A percentile compares a stretch with the other conserved stretches of the same genome.
Conservation (phyloP, 2,329 filamentous ascomycete species). For the Apiospora arundinis region DNA sequence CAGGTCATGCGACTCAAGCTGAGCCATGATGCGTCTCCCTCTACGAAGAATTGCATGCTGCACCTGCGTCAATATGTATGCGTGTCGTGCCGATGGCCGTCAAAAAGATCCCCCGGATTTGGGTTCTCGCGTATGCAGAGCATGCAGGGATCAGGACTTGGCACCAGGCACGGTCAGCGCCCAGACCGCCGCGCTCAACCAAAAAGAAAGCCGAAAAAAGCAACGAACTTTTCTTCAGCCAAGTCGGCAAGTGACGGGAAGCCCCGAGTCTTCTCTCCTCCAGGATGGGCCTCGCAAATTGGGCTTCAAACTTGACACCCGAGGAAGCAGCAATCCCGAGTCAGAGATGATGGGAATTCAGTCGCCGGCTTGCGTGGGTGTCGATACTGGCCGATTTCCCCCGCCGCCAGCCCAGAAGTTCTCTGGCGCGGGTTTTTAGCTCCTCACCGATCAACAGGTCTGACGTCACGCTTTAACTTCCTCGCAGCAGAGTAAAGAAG, state of each 20-base stretch:
- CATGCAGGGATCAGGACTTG: slow-evolving; percentile 4
- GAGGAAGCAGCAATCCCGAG: neutral
- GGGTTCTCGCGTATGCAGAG: slow-evolving; percentile 1
- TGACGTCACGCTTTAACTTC: slow-evolving; percentile 16
- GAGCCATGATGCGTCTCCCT: neutral
- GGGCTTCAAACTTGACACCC: neutral
- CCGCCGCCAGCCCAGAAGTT: neutral
- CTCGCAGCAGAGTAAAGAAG: neutral
- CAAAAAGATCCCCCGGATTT: neutral
- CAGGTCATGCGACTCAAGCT: neutral
- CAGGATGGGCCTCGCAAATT: neutral
- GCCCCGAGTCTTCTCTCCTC: neutral
- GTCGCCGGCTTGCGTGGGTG: neutral
- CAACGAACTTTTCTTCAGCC: neutral
- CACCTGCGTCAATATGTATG: neutral
- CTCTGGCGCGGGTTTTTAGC: slow-evolving; percentile 3
- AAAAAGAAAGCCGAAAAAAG: neutral
- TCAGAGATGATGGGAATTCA: neutral
- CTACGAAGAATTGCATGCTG: neutral
- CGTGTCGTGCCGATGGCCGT: neutral
- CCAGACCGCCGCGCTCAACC: neutral
- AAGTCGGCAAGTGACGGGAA: too few species aligned
- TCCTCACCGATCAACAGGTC: neutral
- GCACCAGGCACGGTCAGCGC: neutral
- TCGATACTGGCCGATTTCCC: neutral